phyloP scores from a whole-genome alignment of 139 green algal species.

The Gonium pectorale region DNA sequence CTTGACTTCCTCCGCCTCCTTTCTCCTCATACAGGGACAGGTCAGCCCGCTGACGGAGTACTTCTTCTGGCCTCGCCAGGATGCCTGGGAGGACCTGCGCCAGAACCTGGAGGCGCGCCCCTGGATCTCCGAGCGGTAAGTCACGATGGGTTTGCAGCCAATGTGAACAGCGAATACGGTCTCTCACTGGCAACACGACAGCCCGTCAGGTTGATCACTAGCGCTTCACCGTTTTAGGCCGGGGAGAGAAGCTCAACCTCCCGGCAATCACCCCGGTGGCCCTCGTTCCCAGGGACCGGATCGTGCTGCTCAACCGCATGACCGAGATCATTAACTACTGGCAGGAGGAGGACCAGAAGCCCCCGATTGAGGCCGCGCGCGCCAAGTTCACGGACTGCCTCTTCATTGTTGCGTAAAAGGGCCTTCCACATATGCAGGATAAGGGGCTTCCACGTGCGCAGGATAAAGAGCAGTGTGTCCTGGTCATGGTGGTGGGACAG shows the following conservation, averaged over 20 bases:
- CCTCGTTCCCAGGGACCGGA: slow-evolving; percentile 66
- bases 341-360: slow-evolving; percentile 81
- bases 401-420: slow-evolving; percentile 66
- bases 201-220: too few relatives aligned
- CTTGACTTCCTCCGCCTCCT: not conserved
- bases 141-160: not conserved
- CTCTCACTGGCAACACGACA: too few relatives aligned
- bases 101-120: slow-evolving; percentile 75
- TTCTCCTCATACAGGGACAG: slow-evolving; percentile 58
- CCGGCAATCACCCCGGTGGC: not conserved
- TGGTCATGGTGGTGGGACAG: too few relatives aligned
- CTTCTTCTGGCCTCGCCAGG: slow-evolving; percentile 92
- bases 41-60: slow-evolving; percentile 90
- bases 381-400: slow-evolving; percentile 79
- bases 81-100: slow-evolving; percentile 95
- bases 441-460: too few relatives aligned
- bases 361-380: slow-evolving; percentile 76
- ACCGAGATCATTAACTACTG: slow-evolving; percentile 95
- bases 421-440: too few relatives aligned
- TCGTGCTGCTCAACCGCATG: slow-evolving; percentile 83
- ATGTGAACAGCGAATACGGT: too few relatives aligned
- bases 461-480: too few relatives aligned
- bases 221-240: not conserved
- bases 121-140: slow-evolving; percentile 81
- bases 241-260: not conserved